Conservation (phyloP, 2,329 filamentous ascomycete species). For the Aotearoamyces nothofagi region DNA sequence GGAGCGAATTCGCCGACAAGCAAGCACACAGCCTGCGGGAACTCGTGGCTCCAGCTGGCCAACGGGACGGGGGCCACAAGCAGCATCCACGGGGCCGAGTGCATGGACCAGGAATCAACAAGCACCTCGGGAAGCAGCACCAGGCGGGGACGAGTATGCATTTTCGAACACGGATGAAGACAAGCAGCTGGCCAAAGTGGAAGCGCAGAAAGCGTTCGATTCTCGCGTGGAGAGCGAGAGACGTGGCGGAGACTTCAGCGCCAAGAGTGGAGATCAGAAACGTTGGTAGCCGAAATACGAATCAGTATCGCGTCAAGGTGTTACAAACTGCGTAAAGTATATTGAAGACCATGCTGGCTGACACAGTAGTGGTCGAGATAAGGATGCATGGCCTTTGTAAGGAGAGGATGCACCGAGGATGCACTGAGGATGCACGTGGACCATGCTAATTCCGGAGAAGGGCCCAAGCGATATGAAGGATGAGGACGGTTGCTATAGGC, state of each 20-base stretch:
- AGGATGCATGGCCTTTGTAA: not conserved
- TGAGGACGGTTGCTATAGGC: too few relatives aligned
- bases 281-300: slow-evolving; percentile 10
- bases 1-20: slow-evolving; percentile 15
- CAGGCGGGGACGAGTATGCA: slow-evolving; percentile 10
- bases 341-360: not conserved
- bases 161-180: slow-evolving; percentile 6
- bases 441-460: not conserved
- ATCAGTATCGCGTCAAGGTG: not conserved
- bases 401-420: not conserved
- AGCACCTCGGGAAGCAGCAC: slow-evolving; percentile 5
- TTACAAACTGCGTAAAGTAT: not conserved
- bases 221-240: slow-evolving; percentile 17
- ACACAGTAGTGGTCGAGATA: too few relatives aligned
- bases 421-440: not conserved
- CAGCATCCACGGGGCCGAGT: slow-evolving; percentile 3
- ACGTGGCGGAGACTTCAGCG: slow-evolving; percentile 14
- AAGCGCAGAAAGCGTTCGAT: slow-evolving; percentile 19
- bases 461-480: too few relatives aligned
- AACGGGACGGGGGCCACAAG: slow-evolving; percentile 1
- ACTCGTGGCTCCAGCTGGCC: not conserved
- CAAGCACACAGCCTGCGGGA: slow-evolving; percentile 5
- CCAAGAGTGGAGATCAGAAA: slow-evolving; percentile 10
- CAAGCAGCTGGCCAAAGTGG: not conserved
- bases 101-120: slow-evolving; percentile 5